Conservation (phyloP, 345 rosid genomes). For the Aurinia saxatilis region DNA sequence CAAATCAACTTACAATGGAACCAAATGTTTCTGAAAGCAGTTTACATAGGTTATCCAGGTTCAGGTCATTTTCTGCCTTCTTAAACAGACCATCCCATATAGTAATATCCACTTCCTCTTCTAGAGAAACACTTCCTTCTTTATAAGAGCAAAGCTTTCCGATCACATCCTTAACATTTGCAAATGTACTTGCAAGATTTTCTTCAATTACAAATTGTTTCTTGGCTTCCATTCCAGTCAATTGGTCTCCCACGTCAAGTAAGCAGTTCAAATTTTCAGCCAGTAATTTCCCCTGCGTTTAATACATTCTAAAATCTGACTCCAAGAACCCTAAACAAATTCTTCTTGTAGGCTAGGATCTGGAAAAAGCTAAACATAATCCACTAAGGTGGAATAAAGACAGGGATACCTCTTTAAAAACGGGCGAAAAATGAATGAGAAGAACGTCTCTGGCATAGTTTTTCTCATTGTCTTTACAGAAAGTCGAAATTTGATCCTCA, state of each 20-base stretch:
- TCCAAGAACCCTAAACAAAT: slow-evolving; percentile 9
- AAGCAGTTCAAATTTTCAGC: slow-evolving; percentile 38
- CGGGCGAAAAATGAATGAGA: slow-evolving; percentile 40
- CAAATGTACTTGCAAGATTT: slow-evolving; percentile 32
- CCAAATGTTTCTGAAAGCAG: slow-evolving; percentile 40
- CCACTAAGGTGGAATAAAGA: background rate
- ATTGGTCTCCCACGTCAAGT: slow-evolving; percentile 17
- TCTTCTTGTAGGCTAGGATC: background rate
- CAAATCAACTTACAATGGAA: slow-evolving; percentile 45
- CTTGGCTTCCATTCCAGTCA: slow-evolving; percentile 23
- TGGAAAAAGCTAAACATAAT: background rate
- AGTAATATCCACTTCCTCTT: slow-evolving; percentile 37
- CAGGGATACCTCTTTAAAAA: slow-evolving; percentile 51
- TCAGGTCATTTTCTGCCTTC: slow-evolving; percentile 39
- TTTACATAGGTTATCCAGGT: slow-evolving; percentile 41
- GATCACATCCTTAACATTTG: slow-evolving; percentile 37
- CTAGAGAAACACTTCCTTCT: slow-evolving; percentile 33
- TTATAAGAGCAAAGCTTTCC: slow-evolving; percentile 35
- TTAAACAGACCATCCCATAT: slow-evolving; percentile 60
- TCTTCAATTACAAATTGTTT: slow-evolving; percentile 32
- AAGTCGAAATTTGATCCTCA: slow-evolving; percentile 43
- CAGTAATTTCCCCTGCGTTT: slow-evolving; percentile 56
- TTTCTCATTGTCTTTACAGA: slow-evolving; percentile 35
- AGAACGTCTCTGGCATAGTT: slow-evolving; percentile 40
- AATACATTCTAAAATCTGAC: background rate